Evolutionary conservation across 148 eudicot species (phyloP).

Genomic region (Hydrangea macrophylla): DNA sequence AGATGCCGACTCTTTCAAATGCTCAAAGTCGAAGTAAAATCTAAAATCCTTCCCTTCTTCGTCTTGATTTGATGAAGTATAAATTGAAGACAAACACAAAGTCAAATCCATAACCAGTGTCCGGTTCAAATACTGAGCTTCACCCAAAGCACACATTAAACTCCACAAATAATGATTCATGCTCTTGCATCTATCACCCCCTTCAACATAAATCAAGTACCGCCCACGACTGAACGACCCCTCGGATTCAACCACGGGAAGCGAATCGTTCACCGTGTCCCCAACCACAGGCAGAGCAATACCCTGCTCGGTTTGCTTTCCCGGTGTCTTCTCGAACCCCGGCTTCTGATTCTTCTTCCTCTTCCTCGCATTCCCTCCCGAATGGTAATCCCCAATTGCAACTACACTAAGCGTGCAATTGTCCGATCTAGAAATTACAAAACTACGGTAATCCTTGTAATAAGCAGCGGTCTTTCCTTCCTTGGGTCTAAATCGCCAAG

Average conservation of each 20-base stretch:
- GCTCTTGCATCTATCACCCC: slow-evolving; percentile 91
- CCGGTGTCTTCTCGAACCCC: slow-evolving; percentile 48
- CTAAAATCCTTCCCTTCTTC: slow-evolving; percentile 97
- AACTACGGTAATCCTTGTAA: slow-evolving; percentile 70
- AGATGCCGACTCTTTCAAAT: slow-evolving; percentile 78
- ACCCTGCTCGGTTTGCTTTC: slow-evolving; percentile 15
- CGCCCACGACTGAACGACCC: slow-evolving; percentile 55
- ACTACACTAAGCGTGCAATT: slow-evolving; percentile 64
- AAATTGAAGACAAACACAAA: slow-evolving; percentile 75
- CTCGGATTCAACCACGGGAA: slow-evolving; percentile 82
- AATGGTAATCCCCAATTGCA: slow-evolving; percentile 69
- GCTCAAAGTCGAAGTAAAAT: slow-evolving; percentile 92
- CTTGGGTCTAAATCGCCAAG: slow-evolving; percentile 82
- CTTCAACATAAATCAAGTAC: slow-evolving; percentile 73
- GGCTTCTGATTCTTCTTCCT: slow-evolving; percentile 53
- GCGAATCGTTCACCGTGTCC: slow-evolving; percentile 70
- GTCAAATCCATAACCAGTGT: slow-evolving; percentile 83
- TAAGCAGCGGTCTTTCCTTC: slow-evolving; percentile 65
- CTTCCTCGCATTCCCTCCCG: slow-evolving; percentile 78
- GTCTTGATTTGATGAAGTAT: slow-evolving; percentile 55
- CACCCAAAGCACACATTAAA: slow-evolving; percentile 91
- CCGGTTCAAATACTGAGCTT: slow-evolving; percentile 91
- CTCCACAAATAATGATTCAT: slow-evolving; percentile 96
- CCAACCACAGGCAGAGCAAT: slow-evolving; percentile 62
- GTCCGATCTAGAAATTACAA: slow-evolving; percentile 46